Conservation (phyloP, 768 basidiomycete species). For the Lactarius quietus region DNA sequence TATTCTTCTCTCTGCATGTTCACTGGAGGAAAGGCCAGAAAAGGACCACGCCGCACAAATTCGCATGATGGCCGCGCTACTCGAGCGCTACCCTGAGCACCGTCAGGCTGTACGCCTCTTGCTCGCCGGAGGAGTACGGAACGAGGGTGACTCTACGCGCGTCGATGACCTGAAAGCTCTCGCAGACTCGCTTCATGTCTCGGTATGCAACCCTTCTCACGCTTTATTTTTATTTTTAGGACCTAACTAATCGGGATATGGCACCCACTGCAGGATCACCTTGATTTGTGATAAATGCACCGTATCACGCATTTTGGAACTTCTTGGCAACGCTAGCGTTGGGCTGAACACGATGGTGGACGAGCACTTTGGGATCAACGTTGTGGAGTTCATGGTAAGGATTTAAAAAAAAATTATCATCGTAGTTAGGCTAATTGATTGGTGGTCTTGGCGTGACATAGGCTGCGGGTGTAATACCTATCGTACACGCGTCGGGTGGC, state of each 20-base stretch:
- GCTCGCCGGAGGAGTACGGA: constrained; percentile 83
- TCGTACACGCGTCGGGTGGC: constrained; percentile 94
- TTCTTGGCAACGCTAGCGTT: constrained; percentile 72
- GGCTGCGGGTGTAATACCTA: constrained; percentile 92
- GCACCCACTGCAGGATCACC: constrained; percentile 46
- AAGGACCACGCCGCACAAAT: constrained; percentile 89
- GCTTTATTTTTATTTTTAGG: not conserved
- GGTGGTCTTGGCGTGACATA: constrained; percentile 32
- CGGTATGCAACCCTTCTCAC: constrained; percentile 40
- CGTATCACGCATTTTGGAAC: constrained; percentile 67
- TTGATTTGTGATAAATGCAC: constrained; percentile 80
- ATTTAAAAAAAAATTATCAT: constrained; percentile 5
- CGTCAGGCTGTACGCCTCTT: constrained; percentile 46
- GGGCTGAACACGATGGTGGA: constrained; percentile 97
- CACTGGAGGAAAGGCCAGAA: constrained; percentile 63
- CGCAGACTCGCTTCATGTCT: constrained; percentile 58
- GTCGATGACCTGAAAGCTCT: constrained; percentile 57
- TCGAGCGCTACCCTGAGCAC: constrained; percentile 59
- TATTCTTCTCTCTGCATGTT: not conserved
- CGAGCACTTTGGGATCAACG: constrained; percentile 97
- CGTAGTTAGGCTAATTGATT: not conserved
- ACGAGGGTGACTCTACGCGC: constrained; percentile 66
- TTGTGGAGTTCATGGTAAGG: constrained; percentile 96
- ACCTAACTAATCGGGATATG: not conserved
- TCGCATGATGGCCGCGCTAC: constrained; percentile 57